Percentiles rank a stretch among this genome's conserved stretches.
Evolutionary conservation across 2,329 filamentous ascomycete species (phyloP).

Genomic region (Pseudogymnoascus sp.): DNA sequence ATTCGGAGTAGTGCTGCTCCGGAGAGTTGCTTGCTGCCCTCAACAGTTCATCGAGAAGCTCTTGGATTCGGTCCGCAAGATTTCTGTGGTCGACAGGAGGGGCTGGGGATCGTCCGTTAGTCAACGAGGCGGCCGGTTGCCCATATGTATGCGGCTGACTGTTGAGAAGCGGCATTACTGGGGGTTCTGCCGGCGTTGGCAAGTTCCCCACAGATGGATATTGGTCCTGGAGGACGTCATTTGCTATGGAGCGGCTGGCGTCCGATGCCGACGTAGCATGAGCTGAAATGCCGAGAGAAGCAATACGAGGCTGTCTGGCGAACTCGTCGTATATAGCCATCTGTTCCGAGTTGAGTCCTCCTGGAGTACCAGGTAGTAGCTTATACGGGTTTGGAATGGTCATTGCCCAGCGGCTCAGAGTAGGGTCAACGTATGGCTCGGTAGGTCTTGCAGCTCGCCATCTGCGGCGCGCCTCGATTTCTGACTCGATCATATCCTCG

Average conservation of each 20-base stretch:
- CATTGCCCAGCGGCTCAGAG: conserved; percentile 83
- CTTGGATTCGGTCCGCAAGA: conserved; percentile 50
- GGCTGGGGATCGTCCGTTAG: conserved; percentile 47
- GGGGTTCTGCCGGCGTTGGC: conserved; percentile 54
- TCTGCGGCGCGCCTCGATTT: conserved; percentile 69
- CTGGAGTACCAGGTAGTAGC: conserved; percentile 58
- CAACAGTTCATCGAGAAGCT: conserved; percentile 52
- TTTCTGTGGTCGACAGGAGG: conserved; percentile 43
- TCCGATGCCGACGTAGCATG: conserved; percentile 56
- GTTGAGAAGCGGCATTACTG: conserved; percentile 44
- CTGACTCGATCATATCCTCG: conserved; percentile 81
- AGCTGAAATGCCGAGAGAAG: conserved; percentile 48
- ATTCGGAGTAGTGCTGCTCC: conserved; percentile 54
- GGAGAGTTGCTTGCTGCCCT: conserved; percentile 46
- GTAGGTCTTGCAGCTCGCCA: conserved; percentile 70
- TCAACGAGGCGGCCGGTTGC: conserved; percentile 43
- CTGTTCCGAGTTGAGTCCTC: conserved; percentile 83
- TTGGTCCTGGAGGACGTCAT: conserved; percentile 58
- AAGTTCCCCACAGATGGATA: conserved; percentile 52
- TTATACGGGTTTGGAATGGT: conserved; percentile 93
- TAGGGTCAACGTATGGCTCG: conserved; percentile 76
- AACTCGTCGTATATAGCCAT: conserved; percentile 97
- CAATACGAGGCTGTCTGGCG: conserved; percentile 70
- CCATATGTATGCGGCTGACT: conserved; percentile 51
- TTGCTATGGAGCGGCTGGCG: conserved; percentile 54